Evolutionary conservation across 768 basidiomycete genomes (phyloP), one percentile per base, ranked within the genome.

Genomic region (Trametes cinnabarina): DNA sequence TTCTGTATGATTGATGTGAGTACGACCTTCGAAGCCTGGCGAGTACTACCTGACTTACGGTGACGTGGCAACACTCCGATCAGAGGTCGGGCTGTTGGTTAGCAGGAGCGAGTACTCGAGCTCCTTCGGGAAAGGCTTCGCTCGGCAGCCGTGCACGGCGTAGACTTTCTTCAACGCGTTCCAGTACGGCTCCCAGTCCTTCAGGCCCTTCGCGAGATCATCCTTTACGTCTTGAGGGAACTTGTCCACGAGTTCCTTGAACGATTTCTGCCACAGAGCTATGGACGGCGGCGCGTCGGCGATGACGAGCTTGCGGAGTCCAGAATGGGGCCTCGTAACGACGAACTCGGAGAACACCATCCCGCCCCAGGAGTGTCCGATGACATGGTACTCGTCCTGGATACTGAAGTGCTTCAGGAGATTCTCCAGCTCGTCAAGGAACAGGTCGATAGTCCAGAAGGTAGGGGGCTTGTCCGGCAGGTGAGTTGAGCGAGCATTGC

Each of bases 351-450:
- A 61, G 0, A 70, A 80, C 15, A 85, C 71, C 69, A 81, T 82
- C 0, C 78, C 83, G 14, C 84, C 84, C 82, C 82, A 84, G 6
- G 81, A 83, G 48, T 85, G 83, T 0, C 84, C 84, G 2, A 77
- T 62, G 3, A 85, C 66, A 62, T 78, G 74, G 65, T 75, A 85
- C 19, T 66, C 60, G 2, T 66, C 63, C 6, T 64, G 41, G 58
- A 83, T 74, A 0, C 67, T 72, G 23, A 85, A 68, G 25, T 79
- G 60, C 2, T 63, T 37, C 20, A 85, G 54, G 12, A 85, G 61
- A 54, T 82, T 83, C 15, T 73, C 73, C 26, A 86, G 76, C 69
- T 86, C 81, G 43, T 77, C 77, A 58, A 81, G 67, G 71, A 82
- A 85, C 3, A 85, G 74, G 6, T 79, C 74, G 17, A 77, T 61